Base-by-base conservation (phyloP, 139 green algal species). In the Klebsormidium nitens region DNA sequence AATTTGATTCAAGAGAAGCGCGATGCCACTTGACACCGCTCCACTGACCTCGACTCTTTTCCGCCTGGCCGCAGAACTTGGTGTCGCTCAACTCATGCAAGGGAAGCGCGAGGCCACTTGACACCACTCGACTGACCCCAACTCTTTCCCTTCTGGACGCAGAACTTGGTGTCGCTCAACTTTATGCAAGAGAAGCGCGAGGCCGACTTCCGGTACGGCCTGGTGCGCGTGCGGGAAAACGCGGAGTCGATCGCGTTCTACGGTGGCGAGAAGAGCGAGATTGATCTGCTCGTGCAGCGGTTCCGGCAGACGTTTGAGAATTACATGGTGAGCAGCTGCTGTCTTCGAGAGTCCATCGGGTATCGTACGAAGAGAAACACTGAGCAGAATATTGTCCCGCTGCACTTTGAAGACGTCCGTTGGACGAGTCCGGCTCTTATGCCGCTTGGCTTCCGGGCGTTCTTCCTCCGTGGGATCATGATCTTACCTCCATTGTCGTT, bases 1-100 rank as follows among this genome's bases (percentile, higher is more conserved):
- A 99, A 99, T 84, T 99, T 99, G 72, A 75, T 84, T 59, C 93
- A 99, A 73, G 93, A 99, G 81, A 91, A 90, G 1, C 76, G 84
- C 35, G 93, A 98, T 72, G 93, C n/a, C n/a, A n/a, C n/a, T n/a
- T n/a, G n/a, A n/a, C n/a, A n/a, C n/a, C n/a, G n/a, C n/a, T n/a
- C n/a, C n/a, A n/a, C n/a, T n/a, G n/a, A n/a, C n/a, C n/a, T n/a
- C n/a, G n/a, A n/a, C n/a, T n/a, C n/a, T n/a, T n/a, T n/a, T n/a
- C n/a, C n/a, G n/a, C n/a, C n/a, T n/a, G n/a, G n/a, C 6, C 6
- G 3, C 71, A 78, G 65, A 32, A 32, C 5, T 85, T 99, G 39
- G 87, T 99, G 31, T 82, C 79, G 0, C 87, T 99, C 11, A 99
- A 99, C 84, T 99, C 74, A 75, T 84, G 62, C 93, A 99, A 73